Percentiles rank a stretch among this genome's conserved stretches.
phyloP scores from a whole-genome alignment of 208 protist genomes.

The Strigomonas culicis region DNA sequence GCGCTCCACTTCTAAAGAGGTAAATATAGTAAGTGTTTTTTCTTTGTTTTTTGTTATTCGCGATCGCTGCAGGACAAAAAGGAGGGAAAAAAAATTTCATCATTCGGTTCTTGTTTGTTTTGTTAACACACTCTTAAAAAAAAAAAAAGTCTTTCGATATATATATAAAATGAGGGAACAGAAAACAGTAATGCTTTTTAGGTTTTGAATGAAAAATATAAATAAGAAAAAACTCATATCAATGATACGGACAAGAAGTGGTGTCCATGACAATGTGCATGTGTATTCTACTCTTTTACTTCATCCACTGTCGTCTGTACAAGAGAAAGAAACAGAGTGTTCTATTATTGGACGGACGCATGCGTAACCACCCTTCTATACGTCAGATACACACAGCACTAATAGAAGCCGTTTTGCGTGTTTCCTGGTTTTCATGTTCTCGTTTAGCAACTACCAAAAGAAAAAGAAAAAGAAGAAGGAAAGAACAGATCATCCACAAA shows the following conservation, averaged over 20 bases:
- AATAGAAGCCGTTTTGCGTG: too few species aligned
- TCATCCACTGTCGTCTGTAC: too few species aligned
- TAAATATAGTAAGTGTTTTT: slow-evolving; percentile 12
- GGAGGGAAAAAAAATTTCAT: slow-evolving; percentile 8
- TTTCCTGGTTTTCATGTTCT: too few species aligned
- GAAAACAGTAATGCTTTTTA: slow-evolving; percentile 2
- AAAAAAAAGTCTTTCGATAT: background rate
- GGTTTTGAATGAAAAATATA: background rate
- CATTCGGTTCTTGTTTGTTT: background rate
- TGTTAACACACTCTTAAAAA: slow-evolving; percentile 6
- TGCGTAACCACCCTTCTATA: too few species aligned
- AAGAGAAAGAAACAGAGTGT: too few species aligned
- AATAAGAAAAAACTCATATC: background rate
- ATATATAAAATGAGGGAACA: slow-evolving; percentile 6
- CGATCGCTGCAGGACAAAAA: background rate
- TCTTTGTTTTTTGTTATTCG: slow-evolving; percentile 7
- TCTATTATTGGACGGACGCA: too few species aligned
- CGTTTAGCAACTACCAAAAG: too few species aligned
- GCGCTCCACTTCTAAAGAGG: too few species aligned
- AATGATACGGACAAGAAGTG: background rate
- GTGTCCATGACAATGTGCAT: background rate
- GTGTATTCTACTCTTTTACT: background rate
- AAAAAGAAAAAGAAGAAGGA: too few species aligned
- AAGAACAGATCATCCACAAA: too few species aligned
- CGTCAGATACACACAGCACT: too few species aligned